Evolutionary conservation across 2,329 filamentous ascomycete species (phyloP).

Genomic region (Tolypocladium sp.): DNA sequence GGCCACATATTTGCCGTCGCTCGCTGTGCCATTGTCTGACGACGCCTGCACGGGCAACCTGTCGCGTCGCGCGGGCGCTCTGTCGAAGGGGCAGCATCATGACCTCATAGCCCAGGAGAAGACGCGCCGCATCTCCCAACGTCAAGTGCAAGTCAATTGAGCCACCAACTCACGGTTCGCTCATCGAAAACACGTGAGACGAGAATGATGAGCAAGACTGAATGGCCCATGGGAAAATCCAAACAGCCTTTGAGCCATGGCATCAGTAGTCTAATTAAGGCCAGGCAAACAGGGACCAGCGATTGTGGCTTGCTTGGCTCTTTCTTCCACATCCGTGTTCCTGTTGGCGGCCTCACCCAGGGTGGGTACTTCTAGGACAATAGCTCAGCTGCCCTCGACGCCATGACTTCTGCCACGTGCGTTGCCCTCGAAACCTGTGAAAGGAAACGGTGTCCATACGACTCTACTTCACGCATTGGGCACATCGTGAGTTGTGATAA

Average conservation of each 20-base stretch:
- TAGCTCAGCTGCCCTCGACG: too few relatives aligned
- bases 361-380: background rate
- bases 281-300: background rate
- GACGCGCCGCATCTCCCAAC: background rate
- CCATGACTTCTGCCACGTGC: background rate
- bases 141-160: background rate
- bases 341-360: background rate
- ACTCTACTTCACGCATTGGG: too few relatives aligned
- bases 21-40: background rate
- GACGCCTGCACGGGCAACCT: background rate
- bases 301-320: background rate
- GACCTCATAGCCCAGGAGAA: background rate
- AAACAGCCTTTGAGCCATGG: background rate
- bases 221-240: background rate
- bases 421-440: too few relatives aligned
- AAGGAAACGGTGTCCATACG: too few relatives aligned
- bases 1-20: background rate
- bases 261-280: background rate
- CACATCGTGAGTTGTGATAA: background rate
- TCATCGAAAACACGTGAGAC: background rate
- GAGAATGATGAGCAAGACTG: background rate
- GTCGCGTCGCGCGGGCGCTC: background rate
- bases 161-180: background rate
- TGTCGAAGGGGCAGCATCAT: background rate
- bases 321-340: background rate